Conservation (phyloP, 2,329 filamentous ascomycete genomes). For the Nemania serpens region DNA sequence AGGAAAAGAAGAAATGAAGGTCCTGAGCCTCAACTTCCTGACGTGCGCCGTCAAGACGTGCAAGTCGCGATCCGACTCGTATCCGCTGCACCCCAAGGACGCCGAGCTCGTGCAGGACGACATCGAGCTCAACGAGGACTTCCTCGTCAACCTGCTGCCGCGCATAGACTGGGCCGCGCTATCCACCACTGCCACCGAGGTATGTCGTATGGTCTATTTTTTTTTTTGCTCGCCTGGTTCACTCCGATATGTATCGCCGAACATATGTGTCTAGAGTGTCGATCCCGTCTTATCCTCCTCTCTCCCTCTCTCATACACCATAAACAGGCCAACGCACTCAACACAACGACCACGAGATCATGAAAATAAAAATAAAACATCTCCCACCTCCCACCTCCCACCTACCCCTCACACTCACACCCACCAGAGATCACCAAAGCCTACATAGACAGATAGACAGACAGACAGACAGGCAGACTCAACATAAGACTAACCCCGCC, state of each 20-base stretch:
- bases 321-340: too few species aligned
- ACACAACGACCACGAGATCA: too few species aligned
- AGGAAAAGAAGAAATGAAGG: conserved; percentile 70
- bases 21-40: conserved; percentile 94
- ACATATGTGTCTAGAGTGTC: too few species aligned
- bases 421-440: too few species aligned
- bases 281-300: too few species aligned
- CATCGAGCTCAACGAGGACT: conserved; percentile 77
- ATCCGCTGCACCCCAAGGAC: conserved; percentile 90
- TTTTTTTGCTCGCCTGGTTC: too few species aligned
- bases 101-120: conserved; percentile 87
- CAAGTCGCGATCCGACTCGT: conserved; percentile 78
- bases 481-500: background rate
- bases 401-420: too few species aligned
- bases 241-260: too few species aligned
- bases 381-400: too few species aligned
- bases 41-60: conserved; percentile 95
- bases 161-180: conserved; percentile 88
- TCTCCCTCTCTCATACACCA: background rate
- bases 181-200: conserved; percentile 75
- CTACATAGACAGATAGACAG: background rate
- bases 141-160: conserved; percentile 83
- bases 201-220: conserved; percentile 45
- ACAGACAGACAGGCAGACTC: background rate
- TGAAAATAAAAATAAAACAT: too few species aligned